Evolutionary conservation across 2,329 filamentous ascomycete genomes (phyloP).

Genomic region (Ambrosiella beaveri): DNA sequence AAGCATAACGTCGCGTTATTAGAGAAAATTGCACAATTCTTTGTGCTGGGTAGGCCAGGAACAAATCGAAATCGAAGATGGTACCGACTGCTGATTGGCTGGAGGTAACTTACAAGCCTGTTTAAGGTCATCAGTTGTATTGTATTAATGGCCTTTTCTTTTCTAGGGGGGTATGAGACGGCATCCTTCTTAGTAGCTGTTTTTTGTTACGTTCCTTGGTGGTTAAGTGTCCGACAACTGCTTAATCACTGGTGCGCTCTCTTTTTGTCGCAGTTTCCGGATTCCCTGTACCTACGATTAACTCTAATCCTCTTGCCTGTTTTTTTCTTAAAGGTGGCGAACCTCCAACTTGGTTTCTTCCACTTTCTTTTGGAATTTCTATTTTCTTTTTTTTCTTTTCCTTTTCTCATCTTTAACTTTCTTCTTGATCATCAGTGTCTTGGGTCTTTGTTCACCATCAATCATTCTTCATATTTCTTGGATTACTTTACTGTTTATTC

Average conservation of each 20-base stretch:
- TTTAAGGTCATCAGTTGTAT: neutral
- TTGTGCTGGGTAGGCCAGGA: neutral
- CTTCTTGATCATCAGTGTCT: constrained; percentile 3
- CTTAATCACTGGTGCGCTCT: constrained; percentile 4
- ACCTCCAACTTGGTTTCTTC: neutral
- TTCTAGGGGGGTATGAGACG: neutral
- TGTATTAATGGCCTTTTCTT: neutral
- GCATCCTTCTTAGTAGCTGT: neutral
- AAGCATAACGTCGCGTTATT: too few relatives aligned
- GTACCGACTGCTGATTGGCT: neutral
- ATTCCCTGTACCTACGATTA: neutral
- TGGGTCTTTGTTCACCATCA: constrained; percentile 5
- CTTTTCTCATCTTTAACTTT: neutral
- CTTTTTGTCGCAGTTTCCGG: constrained; percentile 2
- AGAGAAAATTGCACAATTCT: neutral
- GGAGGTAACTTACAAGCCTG: neutral
- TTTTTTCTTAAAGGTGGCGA: neutral
- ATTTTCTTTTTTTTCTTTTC: neutral
- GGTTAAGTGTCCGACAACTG: neutral
- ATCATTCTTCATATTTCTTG: constrained; percentile 10
- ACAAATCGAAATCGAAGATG: neutral
- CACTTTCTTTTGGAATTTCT: neutral
- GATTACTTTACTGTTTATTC: constrained; percentile 15
- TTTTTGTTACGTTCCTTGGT: neutral
- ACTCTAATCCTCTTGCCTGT: neutral